These are phyloP conservation scores for Aquilaria agallochum DNA, from an alignment of 441 rosid genomes.

Conservation along the genomic window DNA sequence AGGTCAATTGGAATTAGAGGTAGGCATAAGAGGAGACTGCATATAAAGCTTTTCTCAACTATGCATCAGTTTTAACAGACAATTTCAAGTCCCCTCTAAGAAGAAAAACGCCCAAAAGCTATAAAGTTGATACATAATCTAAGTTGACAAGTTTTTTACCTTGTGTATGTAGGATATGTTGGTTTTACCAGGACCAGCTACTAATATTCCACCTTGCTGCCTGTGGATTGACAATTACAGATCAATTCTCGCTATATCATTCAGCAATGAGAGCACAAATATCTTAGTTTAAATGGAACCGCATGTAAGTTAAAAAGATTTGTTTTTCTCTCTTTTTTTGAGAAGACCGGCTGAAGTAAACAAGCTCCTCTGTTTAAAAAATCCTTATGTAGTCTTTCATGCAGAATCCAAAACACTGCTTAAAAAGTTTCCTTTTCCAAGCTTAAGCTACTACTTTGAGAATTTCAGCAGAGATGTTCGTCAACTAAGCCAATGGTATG, in stretches of 20 bases:
- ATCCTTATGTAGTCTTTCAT: too few relatives aligned
- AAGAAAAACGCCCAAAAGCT: background rate
- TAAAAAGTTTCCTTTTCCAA: too few relatives aligned
- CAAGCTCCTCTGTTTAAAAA: too few relatives aligned
- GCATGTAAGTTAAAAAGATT: too few relatives aligned
- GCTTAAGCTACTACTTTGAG: background rate
- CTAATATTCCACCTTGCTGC: slow-evolving; percentile 94
- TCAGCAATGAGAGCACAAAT: too few relatives aligned
- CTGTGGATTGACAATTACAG: slow-evolving; percentile 35
- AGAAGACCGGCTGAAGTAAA: too few relatives aligned
- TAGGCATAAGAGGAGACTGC: background rate
- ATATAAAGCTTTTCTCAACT: background rate
- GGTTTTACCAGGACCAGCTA: slow-evolving; percentile 85
- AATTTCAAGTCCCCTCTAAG: background rate
- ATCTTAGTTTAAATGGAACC: too few relatives aligned
- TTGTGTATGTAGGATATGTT: slow-evolving; percentile 79
- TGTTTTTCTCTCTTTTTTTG: too few relatives aligned
- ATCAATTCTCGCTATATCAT: background rate
- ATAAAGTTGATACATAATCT: slow-evolving; percentile 7
- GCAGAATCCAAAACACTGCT: too few relatives aligned
- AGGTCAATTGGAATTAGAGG: slow-evolving; percentile 1
- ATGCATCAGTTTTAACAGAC: background rate
- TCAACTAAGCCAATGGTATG: background rate
- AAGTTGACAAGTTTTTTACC: slow-evolving; percentile 27
- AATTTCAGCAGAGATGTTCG: background rate